These are phyloP conservation scores for Nicotiana rustica DNA, from an alignment of 305 asterid genomes.

Conservation along the genomic window DNA sequence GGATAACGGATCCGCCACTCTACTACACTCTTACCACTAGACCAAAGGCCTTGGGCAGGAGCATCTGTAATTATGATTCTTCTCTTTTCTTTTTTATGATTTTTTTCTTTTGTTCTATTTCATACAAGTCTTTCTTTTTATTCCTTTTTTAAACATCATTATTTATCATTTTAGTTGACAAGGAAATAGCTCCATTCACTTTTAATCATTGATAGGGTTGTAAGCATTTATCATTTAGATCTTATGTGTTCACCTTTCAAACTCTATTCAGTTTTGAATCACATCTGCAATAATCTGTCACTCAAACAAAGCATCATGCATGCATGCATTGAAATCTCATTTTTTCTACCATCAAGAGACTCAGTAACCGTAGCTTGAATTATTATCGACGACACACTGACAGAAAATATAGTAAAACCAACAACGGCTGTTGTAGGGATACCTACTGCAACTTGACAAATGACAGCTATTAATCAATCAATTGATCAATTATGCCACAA, in stretches of 20 bases:
- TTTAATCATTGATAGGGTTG: background rate
- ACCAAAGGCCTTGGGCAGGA: background rate
- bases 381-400: background rate
- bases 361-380: constrained; percentile 6
- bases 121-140: background rate
- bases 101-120: constrained; percentile 15
- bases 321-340: constrained; percentile 18
- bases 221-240: background rate
- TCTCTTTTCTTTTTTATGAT: constrained; percentile 15
- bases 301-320: constrained; percentile 7
- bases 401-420: constrained; percentile 15
- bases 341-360: constrained; percentile 8
- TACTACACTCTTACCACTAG: no score
- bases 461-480: constrained; percentile 13
- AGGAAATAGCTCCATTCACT: constrained; percentile 18
- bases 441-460: constrained; percentile 1
- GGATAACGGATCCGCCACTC: no score
- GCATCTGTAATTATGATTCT: background rate
- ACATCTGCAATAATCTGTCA: background rate
- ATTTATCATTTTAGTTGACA: constrained; percentile 3
- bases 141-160: background rate
- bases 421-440: background rate
- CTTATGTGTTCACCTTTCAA: background rate
- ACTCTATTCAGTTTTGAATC: background rate
- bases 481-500: constrained; percentile 9